Conservation (phyloP, 768 basidiomycete genomes). For the Mrakia frigida region DNA sequence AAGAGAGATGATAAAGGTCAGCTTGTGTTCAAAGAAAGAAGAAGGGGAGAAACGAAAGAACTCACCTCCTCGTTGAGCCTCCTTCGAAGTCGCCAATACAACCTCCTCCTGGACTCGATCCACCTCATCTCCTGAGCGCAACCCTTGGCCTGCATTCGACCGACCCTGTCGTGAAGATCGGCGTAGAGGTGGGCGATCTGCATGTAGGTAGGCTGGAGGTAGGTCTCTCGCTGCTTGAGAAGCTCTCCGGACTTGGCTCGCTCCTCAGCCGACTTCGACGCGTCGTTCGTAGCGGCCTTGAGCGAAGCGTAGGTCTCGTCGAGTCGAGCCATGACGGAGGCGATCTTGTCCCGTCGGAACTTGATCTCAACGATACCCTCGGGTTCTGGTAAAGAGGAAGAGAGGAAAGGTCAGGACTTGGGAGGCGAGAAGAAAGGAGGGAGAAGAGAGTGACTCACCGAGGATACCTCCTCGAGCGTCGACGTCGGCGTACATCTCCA, state of each 20-base stretch:
- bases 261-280: slow-evolving; percentile 66
- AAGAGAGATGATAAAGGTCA: not conserved
- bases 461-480: slow-evolving; percentile 90
- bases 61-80: slow-evolving; percentile 44
- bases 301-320: slow-evolving; percentile 74
- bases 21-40: not conserved
- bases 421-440: not conserved
- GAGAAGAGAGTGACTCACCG: slow-evolving; percentile 34
- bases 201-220: slow-evolving; percentile 83
- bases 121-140: slow-evolving; percentile 77
- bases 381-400: slow-evolving; percentile 56
- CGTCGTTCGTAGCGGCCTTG: slow-evolving; percentile 73
- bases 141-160: slow-evolving; percentile 92
- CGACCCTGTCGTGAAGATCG: slow-evolving; percentile 85
- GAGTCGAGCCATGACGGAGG: slow-evolving; percentile 85
- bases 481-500: slow-evolving; percentile 99
- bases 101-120: slow-evolving; percentile 69
- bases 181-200: slow-evolving; percentile 90
- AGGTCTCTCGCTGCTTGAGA: slow-evolving; percentile 67
- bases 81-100: slow-evolving; percentile 83
- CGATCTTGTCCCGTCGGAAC: slow-evolving; percentile 88
- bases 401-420: slow-evolving; percentile 42
- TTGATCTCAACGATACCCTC: slow-evolving; percentile 98
- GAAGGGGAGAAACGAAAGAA: not conserved
- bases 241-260: slow-evolving; percentile 63